These are phyloP conservation scores for Extremus antarcticus DNA, from an alignment of 495 filamentous ascomycete genomes.

Conservation along the genomic window DNA sequence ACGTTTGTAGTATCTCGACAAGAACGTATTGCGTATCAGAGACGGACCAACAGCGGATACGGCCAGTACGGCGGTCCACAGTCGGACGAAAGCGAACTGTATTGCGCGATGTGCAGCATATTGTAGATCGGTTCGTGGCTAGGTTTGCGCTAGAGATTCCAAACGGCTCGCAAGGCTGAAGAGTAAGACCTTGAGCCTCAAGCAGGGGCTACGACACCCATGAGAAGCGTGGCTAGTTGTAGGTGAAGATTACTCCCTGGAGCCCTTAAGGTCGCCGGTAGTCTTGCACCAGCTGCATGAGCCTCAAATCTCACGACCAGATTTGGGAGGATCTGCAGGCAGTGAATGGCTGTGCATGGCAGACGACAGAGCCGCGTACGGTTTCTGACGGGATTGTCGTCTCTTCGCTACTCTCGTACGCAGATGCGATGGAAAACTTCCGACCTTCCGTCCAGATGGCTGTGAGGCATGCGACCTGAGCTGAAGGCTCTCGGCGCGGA, in stretches of 20 bases:
- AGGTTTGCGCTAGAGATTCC: neutral
- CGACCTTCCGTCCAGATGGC: neutral
- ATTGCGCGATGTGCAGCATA: neutral
- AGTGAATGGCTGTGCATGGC: neutral
- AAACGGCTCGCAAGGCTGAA: neutral
- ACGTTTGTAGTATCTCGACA: neutral
- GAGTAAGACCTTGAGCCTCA: neutral
- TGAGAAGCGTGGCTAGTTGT: neutral
- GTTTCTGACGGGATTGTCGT: neutral
- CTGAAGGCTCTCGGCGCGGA: too few relatives aligned
- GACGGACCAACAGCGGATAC: neutral
- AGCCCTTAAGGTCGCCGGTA: neutral
- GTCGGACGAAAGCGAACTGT: neutral
- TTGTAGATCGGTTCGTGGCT: too few relatives aligned
- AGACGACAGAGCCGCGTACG: neutral
- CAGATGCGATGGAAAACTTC: too few relatives aligned
- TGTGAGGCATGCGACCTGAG: too few relatives aligned
- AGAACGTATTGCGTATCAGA: neutral
- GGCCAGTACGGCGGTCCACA: neutral
- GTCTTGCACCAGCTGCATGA: neutral
- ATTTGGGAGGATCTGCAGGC: neutral
- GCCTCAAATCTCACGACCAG: neutral
- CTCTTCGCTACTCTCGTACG: neutral
- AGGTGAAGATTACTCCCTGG: neutral
- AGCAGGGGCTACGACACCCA: neutral